A percentile compares a stretch with the other conserved stretches of the same genome.
phyloP scores from a whole-genome alignment of 2,329 filamentous ascomycete genomes.

The Cytospora piceae region DNA sequence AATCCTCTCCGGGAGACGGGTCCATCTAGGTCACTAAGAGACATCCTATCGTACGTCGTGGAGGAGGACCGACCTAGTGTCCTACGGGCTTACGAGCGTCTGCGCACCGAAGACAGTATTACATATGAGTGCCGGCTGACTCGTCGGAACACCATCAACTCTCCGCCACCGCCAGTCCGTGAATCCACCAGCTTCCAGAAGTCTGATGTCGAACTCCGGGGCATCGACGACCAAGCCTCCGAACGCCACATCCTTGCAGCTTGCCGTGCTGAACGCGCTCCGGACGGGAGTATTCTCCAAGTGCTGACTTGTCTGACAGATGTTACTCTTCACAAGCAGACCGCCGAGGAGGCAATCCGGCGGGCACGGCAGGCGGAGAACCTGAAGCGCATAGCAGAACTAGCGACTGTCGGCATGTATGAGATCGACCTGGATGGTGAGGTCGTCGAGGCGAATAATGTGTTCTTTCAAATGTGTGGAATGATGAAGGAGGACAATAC shows the following conservation, averaged over 20 bases:
- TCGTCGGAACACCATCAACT: conserved; percentile 37
- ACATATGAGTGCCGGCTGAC: conserved; percentile 51
- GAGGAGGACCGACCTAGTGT: conserved; percentile 51
- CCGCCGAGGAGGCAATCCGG: conserved; percentile 52
- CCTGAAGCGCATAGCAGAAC: conserved; percentile 57
- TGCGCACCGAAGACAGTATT: conserved; percentile 43
- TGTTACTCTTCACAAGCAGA: conserved; percentile 54
- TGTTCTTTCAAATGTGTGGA: conserved; percentile 58
- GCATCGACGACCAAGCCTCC: conserved; percentile 39
- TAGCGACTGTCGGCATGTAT: conserved; percentile 59
- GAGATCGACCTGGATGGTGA: conserved; percentile 56
- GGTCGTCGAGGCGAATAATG: conserved; percentile 55
- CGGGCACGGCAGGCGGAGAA: conserved; percentile 57
- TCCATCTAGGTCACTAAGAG: conserved; percentile 37
- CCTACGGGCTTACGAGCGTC: conserved; percentile 46
- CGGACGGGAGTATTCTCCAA: conserved; percentile 48
- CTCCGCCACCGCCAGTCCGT: conserved; percentile 37
- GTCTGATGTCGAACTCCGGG: conserved; percentile 40
- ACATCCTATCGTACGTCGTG: conserved; percentile 49
- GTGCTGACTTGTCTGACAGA: conserved; percentile 56
- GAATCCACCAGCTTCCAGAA: conserved; percentile 45
- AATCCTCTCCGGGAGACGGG: conserved; percentile 40
- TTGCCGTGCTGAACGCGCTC: conserved; percentile 50
- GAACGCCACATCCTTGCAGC: conserved; percentile 52
- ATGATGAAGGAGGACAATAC: conserved; percentile 48